phyloP scores from a whole-genome alignment of 345 rosid species.

The Corchorus capsularis region DNA sequence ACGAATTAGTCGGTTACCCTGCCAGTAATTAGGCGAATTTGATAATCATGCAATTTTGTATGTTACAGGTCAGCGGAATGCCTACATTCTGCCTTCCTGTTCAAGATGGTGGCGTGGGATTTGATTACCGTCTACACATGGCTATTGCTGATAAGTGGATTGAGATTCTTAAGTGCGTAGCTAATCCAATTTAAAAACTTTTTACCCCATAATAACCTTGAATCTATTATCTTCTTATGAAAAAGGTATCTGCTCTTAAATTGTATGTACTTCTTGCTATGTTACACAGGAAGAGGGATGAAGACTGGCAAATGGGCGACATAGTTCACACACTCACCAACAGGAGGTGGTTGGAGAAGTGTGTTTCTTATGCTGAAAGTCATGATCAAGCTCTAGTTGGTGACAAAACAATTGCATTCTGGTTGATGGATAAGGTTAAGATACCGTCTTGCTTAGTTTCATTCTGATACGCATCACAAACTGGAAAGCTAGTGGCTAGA shows the following conservation, averaged over 20 bases:
- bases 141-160: slow-evolving; percentile 98
- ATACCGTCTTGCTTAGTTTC: not conserved
- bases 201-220: slow-evolving; percentile 15
- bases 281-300: slow-evolving; percentile 74
- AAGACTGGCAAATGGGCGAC: slow-evolving; percentile 85
- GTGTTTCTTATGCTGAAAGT: slow-evolving; percentile 89
- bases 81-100: slow-evolving; percentile 91
- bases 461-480: not conserved
- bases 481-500: not conserved
- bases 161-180: slow-evolving; percentile 78
- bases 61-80: slow-evolving; percentile 92
- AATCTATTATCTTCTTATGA: not conserved
- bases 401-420: slow-evolving; percentile 96
- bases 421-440: slow-evolving; percentile 97
- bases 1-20: not conserved
- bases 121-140: slow-evolving; percentile 97
- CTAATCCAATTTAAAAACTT: not conserved
- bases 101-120: slow-evolving; percentile 93
- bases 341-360: slow-evolving; percentile 90
- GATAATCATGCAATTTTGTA: not conserved
- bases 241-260: slow-evolving; percentile 9
- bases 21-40: slow-evolving; percentile 6
- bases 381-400: slow-evolving; percentile 99
- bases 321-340: slow-evolving; percentile 73
- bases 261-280: slow-evolving; percentile 13